phyloP scores from a whole-genome alignment of 139 green algal species.

The Pseudopediastrum boryanum region DNA sequence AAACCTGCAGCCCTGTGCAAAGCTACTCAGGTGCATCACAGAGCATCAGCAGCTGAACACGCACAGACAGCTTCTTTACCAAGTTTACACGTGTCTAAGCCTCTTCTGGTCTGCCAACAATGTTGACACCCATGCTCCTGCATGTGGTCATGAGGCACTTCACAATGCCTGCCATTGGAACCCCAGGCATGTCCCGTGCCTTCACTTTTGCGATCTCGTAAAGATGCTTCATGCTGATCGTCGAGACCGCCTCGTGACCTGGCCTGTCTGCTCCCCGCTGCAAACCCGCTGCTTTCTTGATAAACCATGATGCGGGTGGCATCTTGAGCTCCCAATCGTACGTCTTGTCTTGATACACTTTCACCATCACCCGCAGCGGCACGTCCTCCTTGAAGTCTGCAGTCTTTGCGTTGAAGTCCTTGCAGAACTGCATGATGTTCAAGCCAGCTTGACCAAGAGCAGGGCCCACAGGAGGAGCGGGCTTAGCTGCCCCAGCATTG shows the following conservation, averaged over 20 bases:
- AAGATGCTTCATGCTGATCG: conserved; percentile 91
- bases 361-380: conserved; percentile 51
- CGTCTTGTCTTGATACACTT: conserved; percentile 84
- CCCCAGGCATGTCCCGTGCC: conserved; percentile 72
- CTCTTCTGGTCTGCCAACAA: conserved; percentile 75
- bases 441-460: conserved; percentile 95
- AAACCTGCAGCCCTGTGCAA: too few species aligned
- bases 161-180: conserved; percentile 77
- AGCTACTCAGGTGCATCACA: too few species aligned
- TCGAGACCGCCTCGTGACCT: conserved; percentile 78
- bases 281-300: conserved; percentile 85
- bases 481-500: conserved; percentile 92
- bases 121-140: conserved; percentile 89
- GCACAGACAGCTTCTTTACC: too few species aligned
- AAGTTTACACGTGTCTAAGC: too few species aligned
- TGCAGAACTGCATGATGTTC: conserved; percentile 99
- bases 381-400: conserved; percentile 67
- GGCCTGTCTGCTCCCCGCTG: conserved; percentile 66
- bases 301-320: conserved; percentile 77
- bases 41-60: too few species aligned
- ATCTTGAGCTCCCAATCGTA: conserved; percentile 88
- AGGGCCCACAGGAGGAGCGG: conserved; percentile 89
- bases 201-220: conserved; percentile 94
- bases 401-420: conserved; percentile 72
- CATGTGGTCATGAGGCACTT: conserved; percentile 82